Base-by-base conservation (phyloP, 83 land plant species). In the Picea abies region DNA sequence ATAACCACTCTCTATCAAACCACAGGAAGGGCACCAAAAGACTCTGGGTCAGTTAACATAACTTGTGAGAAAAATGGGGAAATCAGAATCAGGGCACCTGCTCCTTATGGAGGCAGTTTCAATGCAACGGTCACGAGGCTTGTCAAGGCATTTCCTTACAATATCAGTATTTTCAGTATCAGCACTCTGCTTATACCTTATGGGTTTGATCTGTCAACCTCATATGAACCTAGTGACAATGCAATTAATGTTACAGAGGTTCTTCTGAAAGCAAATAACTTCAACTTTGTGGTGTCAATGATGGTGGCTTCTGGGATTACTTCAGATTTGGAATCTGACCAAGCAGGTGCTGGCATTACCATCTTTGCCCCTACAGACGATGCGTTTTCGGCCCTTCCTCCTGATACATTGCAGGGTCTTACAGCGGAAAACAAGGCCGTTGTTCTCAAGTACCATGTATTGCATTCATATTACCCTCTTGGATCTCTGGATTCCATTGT, bases 1-100 rank as follows among this genome's bases (percentile, higher is more conserved):
- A 86, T 93, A 82, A 88, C 96, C 72, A 93, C 98, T 32, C 95
- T 95, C 80, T 90, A 84, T 86, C 99, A 95, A 80, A 93, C 99
- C 81, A 95, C 99, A 58, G 99, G 99, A 41, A 90, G 93, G 62
- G 93, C 98, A 37, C n/a, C 88, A 47, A 80, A 76, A 60, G 76
- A 87, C 83, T 71, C 81, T 77, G 99, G 96, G 41, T 83, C 87
- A 69, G 86, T 93, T 75, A 93, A 94, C 91, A 79, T 95, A 84
- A 90, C 93, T 66, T 69, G 63, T 80, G 39, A 78, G 35, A 60
- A 60, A 26, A 78, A 32, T 60, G 85, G 83, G 61, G 29, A 63
- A 29, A 85, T 93, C 72, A 79, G 87, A 32, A 67, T 92, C 68
- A 87, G 86, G 49, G 85, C 91, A 11, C 91, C 94, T 0, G 81